Base-by-base conservation (phyloP, 176 grass and related monocot species). In the Oryza brachyantha region DNA sequence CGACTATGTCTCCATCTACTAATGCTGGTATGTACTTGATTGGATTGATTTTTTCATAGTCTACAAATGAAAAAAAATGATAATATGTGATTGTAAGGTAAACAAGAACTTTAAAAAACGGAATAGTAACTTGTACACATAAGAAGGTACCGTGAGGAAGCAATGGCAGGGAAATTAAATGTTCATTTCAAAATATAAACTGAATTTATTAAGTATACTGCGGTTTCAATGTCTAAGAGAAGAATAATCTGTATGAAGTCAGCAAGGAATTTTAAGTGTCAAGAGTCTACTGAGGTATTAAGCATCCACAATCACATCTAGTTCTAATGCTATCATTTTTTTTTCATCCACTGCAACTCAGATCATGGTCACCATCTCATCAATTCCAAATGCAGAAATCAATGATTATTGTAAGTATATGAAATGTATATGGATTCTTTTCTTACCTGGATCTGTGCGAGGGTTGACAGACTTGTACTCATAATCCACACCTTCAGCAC, bases 391-490 rank as follows among this genome's bases (percentile, higher is more conserved):
- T 2, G 5, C 26, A 0, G 38, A 48, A 79, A 72, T 19, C 5
- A 26, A 58, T 66, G 3, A 6, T 12, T 40, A 22, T 2, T 61
- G 21, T 3, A 70, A 42, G n/a, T 21, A 60, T 26, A 52, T 0
- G 4, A 12, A 45, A 37, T 80, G 21, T 60, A 16, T n/a, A 40
- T 50, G 32, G 31, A 12, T 39, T 37, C 40, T 29, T 38, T 69
- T n/a, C 29, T 60, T 75, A 97, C 91, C 85, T 86, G 85, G 73
- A 87, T 88, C 81, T 13, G 41, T 94, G 25, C 80, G 61, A 57
- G 93, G 87, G 26, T 94, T 84, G 66, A 97, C 87, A 32, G 94
- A 81, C 77, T 83, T 97, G 87, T 97, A 94, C 82, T 97, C 91
- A 21, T 92, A 94, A 64, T 88, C 80, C 77, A 97, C 82, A 73